Evolutionary conservation across 2,329 filamentous ascomycete genomes (phyloP).

Genomic region (Nannizziopsis arthrosporioides): DNA sequence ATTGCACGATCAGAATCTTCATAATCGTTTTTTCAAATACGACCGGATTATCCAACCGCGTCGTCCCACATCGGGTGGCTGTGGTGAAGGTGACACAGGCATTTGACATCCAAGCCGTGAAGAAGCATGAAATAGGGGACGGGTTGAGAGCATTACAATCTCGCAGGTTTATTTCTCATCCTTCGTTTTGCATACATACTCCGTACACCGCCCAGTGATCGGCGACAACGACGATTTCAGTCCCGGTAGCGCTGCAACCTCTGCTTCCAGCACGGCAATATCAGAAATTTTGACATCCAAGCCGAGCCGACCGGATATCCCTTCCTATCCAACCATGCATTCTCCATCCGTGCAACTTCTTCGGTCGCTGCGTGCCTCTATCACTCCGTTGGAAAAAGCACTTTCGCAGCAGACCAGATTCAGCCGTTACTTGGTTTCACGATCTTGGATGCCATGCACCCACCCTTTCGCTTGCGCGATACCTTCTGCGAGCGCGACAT

Average conservation of each 20-base stretch:
- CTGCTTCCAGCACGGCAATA: too few species aligned
- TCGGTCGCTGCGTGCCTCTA: slow-evolving; percentile 29
- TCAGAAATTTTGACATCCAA: too few species aligned
- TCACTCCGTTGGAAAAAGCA: neutral
- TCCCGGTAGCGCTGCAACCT: too few species aligned
- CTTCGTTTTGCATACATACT: too few species aligned
- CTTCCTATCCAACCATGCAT: slow-evolving; percentile 22
- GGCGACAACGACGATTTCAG: too few species aligned
- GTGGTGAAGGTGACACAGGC: neutral
- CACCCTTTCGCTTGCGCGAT: slow-evolving; percentile 1
- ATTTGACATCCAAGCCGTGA: neutral
- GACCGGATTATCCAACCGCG: too few species aligned
- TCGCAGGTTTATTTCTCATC: too few species aligned
- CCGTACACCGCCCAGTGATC: too few species aligned
- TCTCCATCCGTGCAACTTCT: slow-evolving; percentile 34
- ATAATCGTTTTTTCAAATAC: neutral
- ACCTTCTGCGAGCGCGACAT: slow-evolving; percentile 21
- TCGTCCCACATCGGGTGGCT: too few species aligned
- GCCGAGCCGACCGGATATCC: too few species aligned
- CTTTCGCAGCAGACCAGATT: slow-evolving; percentile 6
- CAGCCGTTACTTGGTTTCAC: slow-evolving; percentile 20
- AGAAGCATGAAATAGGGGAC: neutral
- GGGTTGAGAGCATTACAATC: too few species aligned
- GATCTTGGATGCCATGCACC: neutral
- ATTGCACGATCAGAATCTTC: neutral